These are phyloP conservation scores for Arctium lappa DNA, from an alignment of 129 eudicot species.

Conservation along the genomic window DNA sequence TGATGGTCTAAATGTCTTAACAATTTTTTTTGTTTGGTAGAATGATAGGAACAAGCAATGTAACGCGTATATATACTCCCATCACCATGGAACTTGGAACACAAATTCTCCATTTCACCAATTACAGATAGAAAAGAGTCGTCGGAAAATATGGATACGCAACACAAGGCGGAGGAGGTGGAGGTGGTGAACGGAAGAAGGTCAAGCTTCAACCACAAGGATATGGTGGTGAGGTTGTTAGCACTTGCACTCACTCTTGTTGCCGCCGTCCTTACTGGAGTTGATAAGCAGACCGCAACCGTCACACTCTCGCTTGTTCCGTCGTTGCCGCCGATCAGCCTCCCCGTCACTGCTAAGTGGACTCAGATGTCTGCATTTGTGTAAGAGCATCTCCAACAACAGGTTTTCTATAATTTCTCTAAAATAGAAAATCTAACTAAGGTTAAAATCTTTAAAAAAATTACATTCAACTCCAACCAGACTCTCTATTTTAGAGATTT, in stretches of 20 bases:
- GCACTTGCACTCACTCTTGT: constrained; percentile 49
- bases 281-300: constrained; percentile 44
- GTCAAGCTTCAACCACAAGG: constrained; percentile 18
- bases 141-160: constrained; percentile 9
- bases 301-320: constrained; percentile 41
- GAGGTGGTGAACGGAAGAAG: constrained; percentile 1
- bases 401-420: too few species aligned
- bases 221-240: constrained; percentile 42
- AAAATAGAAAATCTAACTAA: too few species aligned
- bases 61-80: background rate
- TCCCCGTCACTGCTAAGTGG: constrained; percentile 70
- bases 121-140: background rate
- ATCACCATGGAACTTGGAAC: background rate
- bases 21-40: background rate
- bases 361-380: constrained; percentile 45
- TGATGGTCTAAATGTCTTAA: too few species aligned
- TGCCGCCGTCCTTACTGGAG: constrained; percentile 56
- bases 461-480: too few species aligned
- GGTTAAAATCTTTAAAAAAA: too few species aligned
- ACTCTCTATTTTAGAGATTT: too few species aligned
- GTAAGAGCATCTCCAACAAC: background rate
- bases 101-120: background rate
- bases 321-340: constrained; percentile 52
- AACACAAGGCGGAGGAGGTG: constrained; percentile 15
- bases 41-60: background rate